These are phyloP conservation scores for Przewalskia tangutica DNA, from an alignment of 257 asterid genomes.

Conservation along the genomic window DNA sequence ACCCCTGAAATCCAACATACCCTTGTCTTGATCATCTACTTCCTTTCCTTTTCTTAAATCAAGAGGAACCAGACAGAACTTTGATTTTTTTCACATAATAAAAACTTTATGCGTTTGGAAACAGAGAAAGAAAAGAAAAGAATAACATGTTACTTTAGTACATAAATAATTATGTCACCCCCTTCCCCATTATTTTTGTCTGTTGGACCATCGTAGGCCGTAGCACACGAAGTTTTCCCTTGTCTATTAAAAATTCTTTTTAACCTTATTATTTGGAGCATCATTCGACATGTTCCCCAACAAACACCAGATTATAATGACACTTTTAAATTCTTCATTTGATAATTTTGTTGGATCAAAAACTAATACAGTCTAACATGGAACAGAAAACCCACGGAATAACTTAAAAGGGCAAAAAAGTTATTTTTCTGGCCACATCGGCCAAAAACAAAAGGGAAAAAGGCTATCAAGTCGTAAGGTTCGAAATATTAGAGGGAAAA, in stretches of 20 bases:
- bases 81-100: neutral
- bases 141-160: neutral
- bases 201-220: neutral
- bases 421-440: neutral
- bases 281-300: neutral
- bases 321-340: neutral
- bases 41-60: neutral
- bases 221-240: neutral
- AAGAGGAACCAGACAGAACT: neutral
- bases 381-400: neutral
- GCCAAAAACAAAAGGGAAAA: too few relatives aligned
- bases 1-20: neutral
- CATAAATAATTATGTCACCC: neutral
- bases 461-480: too few relatives aligned
- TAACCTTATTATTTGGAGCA: neutral
- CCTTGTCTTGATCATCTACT: neutral
- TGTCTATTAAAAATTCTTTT: neutral
- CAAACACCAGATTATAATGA: neutral
- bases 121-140: neutral
- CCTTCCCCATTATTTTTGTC: neutral
- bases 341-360: neutral
- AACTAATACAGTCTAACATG: neutral
- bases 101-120: neutral
- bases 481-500: too few relatives aligned
- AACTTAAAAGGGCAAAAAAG: too few relatives aligned